Conservation (phyloP, 768 basidiomycete genomes). For the Mycena albidolilacea region DNA sequence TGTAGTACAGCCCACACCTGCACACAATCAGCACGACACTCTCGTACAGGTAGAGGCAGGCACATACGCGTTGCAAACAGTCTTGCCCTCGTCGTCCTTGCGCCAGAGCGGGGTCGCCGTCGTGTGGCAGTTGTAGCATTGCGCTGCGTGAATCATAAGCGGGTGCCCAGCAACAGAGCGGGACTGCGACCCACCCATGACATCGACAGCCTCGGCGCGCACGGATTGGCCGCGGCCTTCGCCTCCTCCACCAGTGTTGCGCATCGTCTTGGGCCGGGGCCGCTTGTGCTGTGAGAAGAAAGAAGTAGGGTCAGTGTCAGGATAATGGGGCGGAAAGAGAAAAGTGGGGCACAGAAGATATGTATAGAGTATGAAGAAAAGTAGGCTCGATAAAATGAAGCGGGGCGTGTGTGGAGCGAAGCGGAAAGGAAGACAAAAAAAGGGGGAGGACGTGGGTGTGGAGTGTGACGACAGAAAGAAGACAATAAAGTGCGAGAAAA, state of each 20-base stretch:
- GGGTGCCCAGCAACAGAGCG: no score
- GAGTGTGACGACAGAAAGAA: not conserved
- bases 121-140: slow-evolving; percentile 93
- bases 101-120: slow-evolving; percentile 92
- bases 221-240: slow-evolving; percentile 77
- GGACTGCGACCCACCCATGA: slow-evolving; percentile 67
- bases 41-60: slow-evolving; percentile 14
- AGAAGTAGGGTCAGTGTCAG: slow-evolving; percentile 30
- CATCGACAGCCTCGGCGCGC: slow-evolving; percentile 80
- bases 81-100: slow-evolving; percentile 93
- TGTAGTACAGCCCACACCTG: slow-evolving; percentile 89
- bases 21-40: slow-evolving; percentile 10
- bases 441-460: not conserved
- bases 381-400: not conserved
- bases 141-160: slow-evolving; percentile 62
- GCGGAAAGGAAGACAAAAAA: not conserved
- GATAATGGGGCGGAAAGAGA: not conserved
- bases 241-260: slow-evolving; percentile 80
- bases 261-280: slow-evolving; percentile 91
- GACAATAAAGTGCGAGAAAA: not conserved
- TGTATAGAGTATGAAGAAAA: not conserved
- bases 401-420: not conserved
- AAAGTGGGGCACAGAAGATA: not conserved
- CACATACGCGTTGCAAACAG: slow-evolving; percentile 90
- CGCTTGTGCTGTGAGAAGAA: slow-evolving; percentile 77